Percentiles rank a stretch among this genome's conserved stretches.
phyloP scores from a whole-genome alignment of 805 yeast genomes.

The Clavispora santaluciae region DNA sequence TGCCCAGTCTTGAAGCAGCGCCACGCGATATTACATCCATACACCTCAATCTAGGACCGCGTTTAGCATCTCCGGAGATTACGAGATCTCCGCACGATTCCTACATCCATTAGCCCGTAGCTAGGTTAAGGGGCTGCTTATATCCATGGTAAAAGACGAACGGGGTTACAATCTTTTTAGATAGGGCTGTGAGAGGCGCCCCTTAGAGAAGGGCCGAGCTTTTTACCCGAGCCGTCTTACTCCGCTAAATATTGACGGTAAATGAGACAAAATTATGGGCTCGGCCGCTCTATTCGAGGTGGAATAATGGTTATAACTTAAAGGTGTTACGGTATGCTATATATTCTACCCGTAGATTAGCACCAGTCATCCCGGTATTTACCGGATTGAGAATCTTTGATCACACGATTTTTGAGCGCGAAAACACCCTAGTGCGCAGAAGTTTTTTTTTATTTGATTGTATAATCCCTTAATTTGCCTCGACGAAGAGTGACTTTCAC shows the following conservation, averaged over 20 bases:
- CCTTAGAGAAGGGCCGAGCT: too few species aligned
- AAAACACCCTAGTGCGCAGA: background rate
- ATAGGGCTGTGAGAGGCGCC: too few species aligned
- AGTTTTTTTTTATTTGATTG: background rate
- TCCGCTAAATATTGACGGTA: too few species aligned
- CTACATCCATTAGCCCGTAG: background rate
- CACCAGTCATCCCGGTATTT: slow-evolving; percentile 3
- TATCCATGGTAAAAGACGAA: too few species aligned
- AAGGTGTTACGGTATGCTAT: too few species aligned
- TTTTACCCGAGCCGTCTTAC: too few species aligned
- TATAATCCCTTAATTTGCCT: background rate
- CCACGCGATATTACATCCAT: background rate
- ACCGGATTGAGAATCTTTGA: slow-evolving; percentile 2
- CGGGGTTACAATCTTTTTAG: too few species aligned
- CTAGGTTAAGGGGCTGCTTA: too few species aligned
- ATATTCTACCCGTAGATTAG: background rate
- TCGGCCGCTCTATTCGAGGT: too few species aligned
- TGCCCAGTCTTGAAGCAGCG: background rate
- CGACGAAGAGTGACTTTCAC: too few species aligned
- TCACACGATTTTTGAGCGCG: slow-evolving; percentile 8
- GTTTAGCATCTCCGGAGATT: background rate
- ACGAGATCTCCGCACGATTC: background rate
- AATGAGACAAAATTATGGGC: too few species aligned
- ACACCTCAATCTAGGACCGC: background rate
- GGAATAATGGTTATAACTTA: too few species aligned